phyloP scores from a whole-genome alignment of 2,329 filamentous ascomycete genomes.

The Paecilomyces fulvus region DNA sequence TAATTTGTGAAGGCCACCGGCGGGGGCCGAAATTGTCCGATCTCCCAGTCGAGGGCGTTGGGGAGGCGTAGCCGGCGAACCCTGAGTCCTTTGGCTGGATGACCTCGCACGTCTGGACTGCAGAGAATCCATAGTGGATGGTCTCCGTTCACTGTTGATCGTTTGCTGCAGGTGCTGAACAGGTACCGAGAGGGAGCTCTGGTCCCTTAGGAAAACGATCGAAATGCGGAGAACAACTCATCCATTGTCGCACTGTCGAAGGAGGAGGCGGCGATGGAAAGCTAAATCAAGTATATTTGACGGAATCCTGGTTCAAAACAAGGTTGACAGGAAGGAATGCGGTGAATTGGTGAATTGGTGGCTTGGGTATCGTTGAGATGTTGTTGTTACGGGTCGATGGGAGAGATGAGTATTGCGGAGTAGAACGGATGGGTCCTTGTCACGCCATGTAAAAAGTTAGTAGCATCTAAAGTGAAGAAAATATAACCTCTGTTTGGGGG shows the following conservation, averaged over 20 bases:
- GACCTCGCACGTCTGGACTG: slow-evolving; percentile 21
- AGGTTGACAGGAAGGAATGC: not conserved
- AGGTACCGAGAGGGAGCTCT: slow-evolving; percentile 12
- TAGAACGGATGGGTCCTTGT: not conserved
- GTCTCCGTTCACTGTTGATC: not conserved
- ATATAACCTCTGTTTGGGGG: not conserved
- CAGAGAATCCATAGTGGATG: slow-evolving; percentile 8
- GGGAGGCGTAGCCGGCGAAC: slow-evolving; percentile 12
- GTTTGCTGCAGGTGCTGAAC: slow-evolving; percentile 4
- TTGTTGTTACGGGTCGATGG: not conserved
- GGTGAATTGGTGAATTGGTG: not conserved
- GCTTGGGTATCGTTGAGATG: not conserved
- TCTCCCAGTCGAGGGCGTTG: slow-evolving; percentile 23
- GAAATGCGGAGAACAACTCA: slow-evolving; percentile 18
- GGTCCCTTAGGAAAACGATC: slow-evolving; percentile 20
- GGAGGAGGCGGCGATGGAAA: not conserved
- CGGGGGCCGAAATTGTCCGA: slow-evolving; percentile 28
- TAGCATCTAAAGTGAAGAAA: not conserved
- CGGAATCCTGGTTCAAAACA: not conserved
- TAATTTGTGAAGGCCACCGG: slow-evolving; percentile 20
- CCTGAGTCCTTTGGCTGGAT: slow-evolving; percentile 23
- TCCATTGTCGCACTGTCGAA: slow-evolving; percentile 23
- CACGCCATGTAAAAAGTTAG: not conserved
- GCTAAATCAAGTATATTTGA: not conserved
- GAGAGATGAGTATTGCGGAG: not conserved